Conservation (phyloP, 23 red algal species). For the Gracilariopsis chorda region DNA sequence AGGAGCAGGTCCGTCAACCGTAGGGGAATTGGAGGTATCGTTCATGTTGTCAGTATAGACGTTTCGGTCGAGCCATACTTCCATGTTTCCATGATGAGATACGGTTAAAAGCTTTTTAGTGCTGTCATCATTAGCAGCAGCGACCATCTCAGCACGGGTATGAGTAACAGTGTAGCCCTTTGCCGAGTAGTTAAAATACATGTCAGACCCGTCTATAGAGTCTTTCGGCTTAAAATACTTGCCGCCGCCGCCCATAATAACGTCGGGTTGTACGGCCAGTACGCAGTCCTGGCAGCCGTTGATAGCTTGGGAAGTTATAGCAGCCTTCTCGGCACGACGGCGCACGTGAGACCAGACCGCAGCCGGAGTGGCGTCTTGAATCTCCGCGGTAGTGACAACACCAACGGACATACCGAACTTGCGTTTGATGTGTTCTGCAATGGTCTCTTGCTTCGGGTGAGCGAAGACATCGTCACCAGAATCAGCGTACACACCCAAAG, state of each 20-base stretch:
- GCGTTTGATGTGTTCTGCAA: constrained; percentile 38
- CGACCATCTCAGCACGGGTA: constrained; percentile 42
- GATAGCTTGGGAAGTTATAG: constrained; percentile 59
- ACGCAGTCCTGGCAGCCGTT: constrained; percentile 43
- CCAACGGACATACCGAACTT: constrained; percentile 57
- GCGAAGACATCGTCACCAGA: constrained; percentile 30
- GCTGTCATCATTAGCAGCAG: constrained; percentile 11
- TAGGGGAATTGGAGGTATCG: constrained; percentile 1
- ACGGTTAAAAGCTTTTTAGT: constrained; percentile 58
- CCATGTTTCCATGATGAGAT: constrained; percentile 45
- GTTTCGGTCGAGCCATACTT: constrained; percentile 67
- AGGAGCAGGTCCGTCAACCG: constrained; percentile 3
- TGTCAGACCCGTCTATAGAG: constrained; percentile 46
- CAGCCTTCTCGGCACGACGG: constrained; percentile 50
- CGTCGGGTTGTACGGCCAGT: constrained; percentile 33
- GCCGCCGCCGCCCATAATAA: constrained; percentile 58
- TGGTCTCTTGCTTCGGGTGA: constrained; percentile 52
- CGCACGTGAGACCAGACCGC: constrained; percentile 40
- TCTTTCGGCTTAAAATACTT: constrained; percentile 14
- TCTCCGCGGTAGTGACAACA: constrained; percentile 58
- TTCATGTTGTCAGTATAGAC: constrained; percentile 57
- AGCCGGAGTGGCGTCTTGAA: constrained; percentile 60
- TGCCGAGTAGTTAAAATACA: constrained; percentile 30
- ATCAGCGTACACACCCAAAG: constrained; percentile 55
- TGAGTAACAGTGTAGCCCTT: constrained; percentile 54